Conservation (phyloP, 1,139 yeast species). For the Scheffersomyces segobiensis region DNA sequence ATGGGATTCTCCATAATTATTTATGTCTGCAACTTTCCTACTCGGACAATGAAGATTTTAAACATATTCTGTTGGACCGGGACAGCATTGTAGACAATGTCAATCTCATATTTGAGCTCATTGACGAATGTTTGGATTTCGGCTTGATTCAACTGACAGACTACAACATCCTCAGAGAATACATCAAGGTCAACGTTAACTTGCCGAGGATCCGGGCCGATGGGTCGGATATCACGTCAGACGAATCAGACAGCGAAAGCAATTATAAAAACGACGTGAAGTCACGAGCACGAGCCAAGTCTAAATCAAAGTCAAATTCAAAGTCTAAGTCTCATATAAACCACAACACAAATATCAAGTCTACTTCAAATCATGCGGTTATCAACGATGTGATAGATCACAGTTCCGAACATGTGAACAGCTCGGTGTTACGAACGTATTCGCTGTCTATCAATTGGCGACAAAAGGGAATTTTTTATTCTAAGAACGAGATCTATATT, state of each 20-base stretch:
- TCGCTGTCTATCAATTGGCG: constrained; percentile 49
- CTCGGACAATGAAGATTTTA: neutral
- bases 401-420: constrained; percentile 45
- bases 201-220: constrained; percentile 20
- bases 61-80: constrained; percentile 14
- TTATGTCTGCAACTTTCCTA: constrained; percentile 15
- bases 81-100: constrained; percentile 43
- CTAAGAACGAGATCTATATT: constrained; percentile 47
- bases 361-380: constrained; percentile 45
- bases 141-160: constrained; percentile 47
- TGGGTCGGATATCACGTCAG: constrained; percentile 11
- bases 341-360: constrained; percentile 22
- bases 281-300: constrained; percentile 4
- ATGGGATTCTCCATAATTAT: constrained; percentile 32
- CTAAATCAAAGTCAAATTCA: constrained; percentile 10
- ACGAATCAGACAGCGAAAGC: constrained; percentile 15
- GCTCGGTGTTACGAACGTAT: constrained; percentile 53
- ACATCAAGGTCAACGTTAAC: constrained; percentile 42
- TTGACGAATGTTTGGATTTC: constrained; percentile 49
- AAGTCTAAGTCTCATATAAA: constrained; percentile 9
- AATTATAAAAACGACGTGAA: constrained; percentile 8
- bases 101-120: constrained; percentile 39
- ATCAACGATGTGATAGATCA: constrained; percentile 31
- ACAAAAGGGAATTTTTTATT: constrained; percentile 49
- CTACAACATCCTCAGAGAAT: constrained; percentile 45